A percentile compares a stretch with the other conserved stretches of the same genome.
Evolutionary conservation across 108 stramenopile species (phyloP).

Genomic region (Pseudonitzschia delicatissima): DNA sequence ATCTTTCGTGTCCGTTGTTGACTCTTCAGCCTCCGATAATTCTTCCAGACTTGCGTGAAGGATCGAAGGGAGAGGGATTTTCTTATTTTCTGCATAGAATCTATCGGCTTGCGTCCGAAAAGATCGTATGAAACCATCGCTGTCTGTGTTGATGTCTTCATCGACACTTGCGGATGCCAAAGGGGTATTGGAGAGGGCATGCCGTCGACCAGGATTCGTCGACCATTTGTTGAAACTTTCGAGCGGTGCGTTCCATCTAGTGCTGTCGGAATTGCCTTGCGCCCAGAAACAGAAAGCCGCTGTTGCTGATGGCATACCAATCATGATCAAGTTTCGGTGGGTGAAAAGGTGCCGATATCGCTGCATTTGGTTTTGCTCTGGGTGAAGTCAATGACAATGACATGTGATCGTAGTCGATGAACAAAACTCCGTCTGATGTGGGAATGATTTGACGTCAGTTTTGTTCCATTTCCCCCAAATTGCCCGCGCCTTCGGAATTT

Average conservation of each 20-base stretch:
- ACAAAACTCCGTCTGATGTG: no score
- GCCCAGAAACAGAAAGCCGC: constrained; percentile 8
- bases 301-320: background rate
- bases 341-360: background rate
- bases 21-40: background rate
- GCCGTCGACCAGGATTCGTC: background rate
- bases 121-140: constrained; percentile 1
- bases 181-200: background rate
- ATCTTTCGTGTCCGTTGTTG: background rate
- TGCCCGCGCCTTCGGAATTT: no score
- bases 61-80: constrained; percentile 37
- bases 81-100: constrained; percentile 40
- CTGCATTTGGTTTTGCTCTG: background rate
- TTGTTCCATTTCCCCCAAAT: no score
- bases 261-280: background rate
- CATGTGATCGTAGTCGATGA: no score
- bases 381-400: no score
- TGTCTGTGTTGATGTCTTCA: background rate
- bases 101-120: constrained; percentile 42
- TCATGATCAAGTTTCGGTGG: background rate
- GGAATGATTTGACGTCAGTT: no score
- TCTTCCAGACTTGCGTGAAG: constrained; percentile 20
- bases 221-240: background rate
- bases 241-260: background rate
- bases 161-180: background rate